A percentile compares a stretch with the other conserved stretches of the same genome.
These are phyloP conservation scores for Stemphylium lycopersici DNA, from an alignment of 2,329 filamentous ascomycete species.

Conservation along the genomic window DNA sequence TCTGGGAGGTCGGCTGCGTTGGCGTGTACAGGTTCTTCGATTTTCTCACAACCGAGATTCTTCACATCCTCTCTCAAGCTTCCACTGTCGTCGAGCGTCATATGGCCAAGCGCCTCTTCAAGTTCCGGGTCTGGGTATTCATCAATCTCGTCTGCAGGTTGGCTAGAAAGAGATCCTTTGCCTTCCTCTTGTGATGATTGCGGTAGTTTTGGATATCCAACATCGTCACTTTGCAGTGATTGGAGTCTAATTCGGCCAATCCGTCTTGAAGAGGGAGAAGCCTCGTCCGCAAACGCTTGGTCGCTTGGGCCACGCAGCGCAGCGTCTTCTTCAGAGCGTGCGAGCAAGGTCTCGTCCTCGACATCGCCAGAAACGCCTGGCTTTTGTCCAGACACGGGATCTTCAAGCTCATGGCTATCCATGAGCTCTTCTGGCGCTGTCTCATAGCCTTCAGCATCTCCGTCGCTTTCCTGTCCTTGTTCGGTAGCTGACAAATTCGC, in stretches of 20 bases:
- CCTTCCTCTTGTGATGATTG: neutral
- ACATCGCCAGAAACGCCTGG: slow-evolving; percentile 2
- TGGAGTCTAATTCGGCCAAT: slow-evolving; percentile 32
- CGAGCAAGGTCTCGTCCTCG: neutral
- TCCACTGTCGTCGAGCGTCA: slow-evolving; percentile 22
- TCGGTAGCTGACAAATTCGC: slow-evolving; percentile 17
- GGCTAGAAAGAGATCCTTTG: neutral
- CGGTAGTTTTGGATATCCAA: slow-evolving; percentile 21
- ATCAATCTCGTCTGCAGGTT: slow-evolving; percentile 1
- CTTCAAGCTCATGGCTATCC: slow-evolving; percentile 32
- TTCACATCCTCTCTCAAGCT: slow-evolving; percentile 10
- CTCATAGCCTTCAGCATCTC: slow-evolving; percentile 44
- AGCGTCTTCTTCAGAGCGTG: neutral
- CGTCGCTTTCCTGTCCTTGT: slow-evolving; percentile 27
- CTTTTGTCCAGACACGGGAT: slow-evolving; percentile 11
- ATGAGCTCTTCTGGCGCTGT: slow-evolving; percentile 39
- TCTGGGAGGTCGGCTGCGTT: neutral
- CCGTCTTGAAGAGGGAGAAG: slow-evolving; percentile 4
- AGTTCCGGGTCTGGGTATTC: slow-evolving; percentile 38
- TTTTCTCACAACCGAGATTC: neutral
- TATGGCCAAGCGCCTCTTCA: slow-evolving; percentile 26
- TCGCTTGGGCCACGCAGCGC: neutral
- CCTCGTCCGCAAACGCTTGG: neutral
- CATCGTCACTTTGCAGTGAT: slow-evolving; percentile 20
- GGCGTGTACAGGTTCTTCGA: neutral